Percentiles rank a stretch among this genome's conserved stretches.
Evolutionary conservation across 768 basidiomycete species (phyloP).

Genomic region (Trametes elegans): DNA sequence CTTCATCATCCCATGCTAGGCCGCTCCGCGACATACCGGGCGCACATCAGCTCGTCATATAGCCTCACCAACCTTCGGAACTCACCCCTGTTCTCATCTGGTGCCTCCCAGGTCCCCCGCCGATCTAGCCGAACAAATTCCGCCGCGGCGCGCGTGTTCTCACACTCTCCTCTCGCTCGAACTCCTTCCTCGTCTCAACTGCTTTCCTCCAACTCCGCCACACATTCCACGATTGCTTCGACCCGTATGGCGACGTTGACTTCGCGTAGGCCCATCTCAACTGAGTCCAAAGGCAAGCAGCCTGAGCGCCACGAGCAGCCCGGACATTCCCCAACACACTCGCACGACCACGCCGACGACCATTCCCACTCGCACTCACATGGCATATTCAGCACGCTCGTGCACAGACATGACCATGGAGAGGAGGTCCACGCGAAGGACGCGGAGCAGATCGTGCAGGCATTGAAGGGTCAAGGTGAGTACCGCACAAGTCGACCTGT

Average conservation of each 20-base stretch:
- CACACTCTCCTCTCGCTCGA: background rate
- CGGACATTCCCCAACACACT: no score
- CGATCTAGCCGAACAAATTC: slow-evolving; percentile 5
- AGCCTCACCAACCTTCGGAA: background rate
- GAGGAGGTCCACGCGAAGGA: slow-evolving; percentile 58
- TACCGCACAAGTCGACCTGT: slow-evolving; percentile 11
- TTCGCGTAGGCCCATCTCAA: slow-evolving; percentile 16
- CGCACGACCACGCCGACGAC: slow-evolving; percentile 27
- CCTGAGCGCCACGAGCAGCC: slow-evolving; percentile 12
- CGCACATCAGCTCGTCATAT: background rate
- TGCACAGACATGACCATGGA: slow-evolving; percentile 62
- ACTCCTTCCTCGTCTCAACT: background rate
- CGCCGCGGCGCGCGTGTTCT: slow-evolving; percentile 6
- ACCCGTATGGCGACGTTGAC: slow-evolving; percentile 7
- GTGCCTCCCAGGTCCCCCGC: background rate
- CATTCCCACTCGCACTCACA: slow-evolving; percentile 53
- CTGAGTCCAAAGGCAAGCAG: slow-evolving; percentile 27
- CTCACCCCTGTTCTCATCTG: background rate
- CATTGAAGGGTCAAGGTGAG: slow-evolving; percentile 64
- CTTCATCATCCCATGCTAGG: slow-evolving; percentile 16
- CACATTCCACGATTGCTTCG: background rate
- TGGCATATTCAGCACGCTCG: slow-evolving; percentile 49
- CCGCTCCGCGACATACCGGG: slow-evolving; percentile 7
- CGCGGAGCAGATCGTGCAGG: slow-evolving; percentile 66
- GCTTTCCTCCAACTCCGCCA: background rate